These are phyloP conservation scores for Abortiporus biennis DNA, from an alignment of 1,284 basidiomycete species.

Conservation along the genomic window DNA sequence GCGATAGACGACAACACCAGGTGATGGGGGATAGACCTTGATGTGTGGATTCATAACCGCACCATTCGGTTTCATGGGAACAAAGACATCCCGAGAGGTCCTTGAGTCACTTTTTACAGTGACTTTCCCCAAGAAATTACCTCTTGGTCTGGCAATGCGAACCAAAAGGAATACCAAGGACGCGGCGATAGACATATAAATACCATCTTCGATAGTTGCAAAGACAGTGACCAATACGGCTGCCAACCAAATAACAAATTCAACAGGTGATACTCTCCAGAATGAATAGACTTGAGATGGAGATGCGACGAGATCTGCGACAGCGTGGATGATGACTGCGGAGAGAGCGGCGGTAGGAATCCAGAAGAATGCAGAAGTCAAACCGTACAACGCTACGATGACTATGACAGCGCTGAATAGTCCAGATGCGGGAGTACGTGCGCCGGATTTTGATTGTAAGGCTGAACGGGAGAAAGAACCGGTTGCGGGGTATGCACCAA, in stretches of 20 bases:
- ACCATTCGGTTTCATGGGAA: constrained; percentile 63
- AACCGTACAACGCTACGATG: constrained; percentile 88
- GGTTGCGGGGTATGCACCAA: constrained; percentile 92
- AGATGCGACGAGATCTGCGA: constrained; percentile 85
- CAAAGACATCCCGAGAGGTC: constrained; percentile 65
- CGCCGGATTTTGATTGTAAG: constrained; percentile 92
- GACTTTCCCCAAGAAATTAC: constrained; percentile 84
- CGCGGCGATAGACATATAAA: constrained; percentile 84
- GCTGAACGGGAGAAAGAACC: constrained; percentile 97
- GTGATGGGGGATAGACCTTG: constrained; percentile 73
- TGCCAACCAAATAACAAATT: constrained; percentile 85
- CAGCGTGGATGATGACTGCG: constrained; percentile 95
- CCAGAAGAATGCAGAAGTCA: constrained; percentile 86
- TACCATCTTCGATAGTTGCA: constrained; percentile 86
- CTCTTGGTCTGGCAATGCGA: constrained; percentile 88
- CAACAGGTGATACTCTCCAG: constrained; percentile 91
- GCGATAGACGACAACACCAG: constrained; percentile 88
- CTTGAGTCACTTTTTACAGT: constrained; percentile 31
- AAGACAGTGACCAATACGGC: constrained; percentile 88
- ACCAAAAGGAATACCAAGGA: constrained; percentile 82
- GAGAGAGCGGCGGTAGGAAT: constrained; percentile 75
- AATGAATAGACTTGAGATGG: constrained; percentile 82
- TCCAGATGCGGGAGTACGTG: constrained; percentile 90
- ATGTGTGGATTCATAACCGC: constrained; percentile 64
- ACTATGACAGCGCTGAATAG: constrained; percentile 84